Conservation (phyloP, 495 filamentous ascomycete genomes). For the Filosporella fistucella region DNA sequence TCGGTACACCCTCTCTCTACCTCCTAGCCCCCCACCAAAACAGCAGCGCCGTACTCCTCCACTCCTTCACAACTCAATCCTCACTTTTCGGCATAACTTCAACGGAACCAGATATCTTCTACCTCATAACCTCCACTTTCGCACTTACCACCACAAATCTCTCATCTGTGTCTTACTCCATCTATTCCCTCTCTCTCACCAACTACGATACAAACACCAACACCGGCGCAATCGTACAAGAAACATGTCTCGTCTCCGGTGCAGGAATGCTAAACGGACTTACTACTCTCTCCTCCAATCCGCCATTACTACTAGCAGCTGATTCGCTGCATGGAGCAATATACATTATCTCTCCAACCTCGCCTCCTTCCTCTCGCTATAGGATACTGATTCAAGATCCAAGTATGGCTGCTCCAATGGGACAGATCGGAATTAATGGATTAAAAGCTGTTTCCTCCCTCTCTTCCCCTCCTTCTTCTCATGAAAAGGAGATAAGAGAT, state of each 20-base stretch:
- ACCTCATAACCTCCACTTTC: conserved; percentile 21
- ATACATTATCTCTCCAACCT: conserved; percentile 31
- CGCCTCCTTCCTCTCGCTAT: conserved; percentile 24
- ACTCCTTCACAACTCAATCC: conserved; percentile 16
- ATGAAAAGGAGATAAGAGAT: not conserved
- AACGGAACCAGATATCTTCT: conserved; percentile 26
- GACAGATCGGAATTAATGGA: conserved; percentile 13
- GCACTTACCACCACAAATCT: conserved; percentile 3
- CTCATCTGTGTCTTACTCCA: not conserved
- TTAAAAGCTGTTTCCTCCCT: conserved; percentile 4
- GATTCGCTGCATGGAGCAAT: conserved; percentile 30
- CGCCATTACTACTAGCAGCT: conserved; percentile 25
- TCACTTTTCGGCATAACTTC: conserved; percentile 30
- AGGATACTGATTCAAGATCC: conserved; percentile 24
- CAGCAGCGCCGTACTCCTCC: conserved; percentile 14
- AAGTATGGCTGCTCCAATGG: conserved; percentile 12
- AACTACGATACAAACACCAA: not conserved
- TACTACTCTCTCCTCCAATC: conserved; percentile 21
- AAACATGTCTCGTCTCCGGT: conserved; percentile 10
- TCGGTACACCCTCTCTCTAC: conserved; percentile 37
- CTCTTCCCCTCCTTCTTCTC: not conserved
- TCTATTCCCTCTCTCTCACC: conserved; percentile 10
- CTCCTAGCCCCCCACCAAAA: conserved; percentile 27
- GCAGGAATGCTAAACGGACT: conserved; percentile 32
- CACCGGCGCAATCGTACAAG: not conserved